phyloP scores from a whole-genome alignment of 352 stramenopile genomes.

The Phytophthora fragariae region DNA sequence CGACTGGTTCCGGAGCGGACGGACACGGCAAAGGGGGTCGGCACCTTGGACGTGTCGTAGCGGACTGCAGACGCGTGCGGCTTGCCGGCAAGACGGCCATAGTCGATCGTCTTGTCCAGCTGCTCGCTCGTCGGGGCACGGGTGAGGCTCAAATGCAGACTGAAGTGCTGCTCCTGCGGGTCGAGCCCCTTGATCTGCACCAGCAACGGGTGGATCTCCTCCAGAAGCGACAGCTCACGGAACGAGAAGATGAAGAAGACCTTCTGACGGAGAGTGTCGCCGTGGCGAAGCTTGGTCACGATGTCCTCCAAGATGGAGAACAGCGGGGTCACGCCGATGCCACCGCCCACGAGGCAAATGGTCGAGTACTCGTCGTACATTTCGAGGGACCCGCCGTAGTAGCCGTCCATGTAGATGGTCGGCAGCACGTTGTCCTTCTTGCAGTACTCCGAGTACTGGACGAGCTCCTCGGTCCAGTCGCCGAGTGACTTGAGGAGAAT shows the following conservation, averaged over 20 bases:
- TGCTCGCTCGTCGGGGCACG: constrained; percentile 22
- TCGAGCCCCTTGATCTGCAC: constrained; percentile 41
- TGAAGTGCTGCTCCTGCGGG: constrained; percentile 30
- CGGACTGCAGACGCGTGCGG: constrained; percentile 3
- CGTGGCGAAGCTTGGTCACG: constrained; percentile 22
- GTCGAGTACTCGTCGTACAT: constrained; percentile 49
- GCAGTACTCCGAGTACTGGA: constrained; percentile 11
- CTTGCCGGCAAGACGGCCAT: constrained; percentile 24
- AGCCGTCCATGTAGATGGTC: constrained; percentile 58
- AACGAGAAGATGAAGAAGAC: constrained; percentile 59
- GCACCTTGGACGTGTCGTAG: constrained; percentile 23
- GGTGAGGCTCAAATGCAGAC: constrained; percentile 46
- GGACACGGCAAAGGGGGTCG: constrained; percentile 42
- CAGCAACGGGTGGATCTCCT: constrained; percentile 53
- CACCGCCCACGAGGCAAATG: constrained; percentile 36
- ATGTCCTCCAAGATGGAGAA: constrained; percentile 61
- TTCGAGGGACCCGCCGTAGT: constrained; percentile 53
- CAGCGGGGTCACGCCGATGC: constrained; percentile 57
- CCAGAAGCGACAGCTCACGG: constrained; percentile 47
- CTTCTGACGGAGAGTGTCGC: constrained; percentile 24
- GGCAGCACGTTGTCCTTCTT: constrained; percentile 31
- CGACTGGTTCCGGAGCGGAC: constrained; percentile 32
- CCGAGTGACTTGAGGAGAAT: constrained; percentile 52
- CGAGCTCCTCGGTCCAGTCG: constrained; percentile 18
- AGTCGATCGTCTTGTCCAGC: constrained; percentile 39